phyloP scores from a whole-genome alignment of 805 yeast genomes.

The Schwanniomyces sp. region DNA sequence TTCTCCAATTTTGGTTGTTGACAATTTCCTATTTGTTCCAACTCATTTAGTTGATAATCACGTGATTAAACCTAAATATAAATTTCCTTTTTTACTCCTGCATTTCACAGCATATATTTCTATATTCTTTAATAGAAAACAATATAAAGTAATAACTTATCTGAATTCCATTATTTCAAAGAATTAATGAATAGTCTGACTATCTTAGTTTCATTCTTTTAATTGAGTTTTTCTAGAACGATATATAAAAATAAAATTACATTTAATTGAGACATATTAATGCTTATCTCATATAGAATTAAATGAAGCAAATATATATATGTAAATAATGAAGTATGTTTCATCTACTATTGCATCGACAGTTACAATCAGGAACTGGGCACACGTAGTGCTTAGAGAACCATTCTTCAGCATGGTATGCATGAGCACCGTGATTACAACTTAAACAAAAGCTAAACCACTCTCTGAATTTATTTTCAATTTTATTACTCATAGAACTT shows the following conservation, averaged over 20 bases:
- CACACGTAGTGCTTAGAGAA: constrained; percentile 82
- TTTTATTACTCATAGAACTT: constrained; percentile 13
- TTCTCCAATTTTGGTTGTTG: neutral
- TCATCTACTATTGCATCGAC: constrained; percentile 69
- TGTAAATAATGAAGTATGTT: too few species aligned
- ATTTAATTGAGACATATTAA: too few species aligned
- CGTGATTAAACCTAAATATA: neutral
- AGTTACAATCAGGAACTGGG: constrained; percentile 91
- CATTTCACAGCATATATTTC: neutral
- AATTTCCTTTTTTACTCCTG: neutral
- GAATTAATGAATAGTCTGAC: too few species aligned
- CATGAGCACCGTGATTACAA: constrained; percentile 94
- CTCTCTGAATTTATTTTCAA: constrained; percentile 54
- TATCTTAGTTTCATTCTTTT: too few species aligned
- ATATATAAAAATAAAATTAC: too few species aligned
- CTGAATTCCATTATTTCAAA: too few species aligned
- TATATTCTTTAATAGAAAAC: too few species aligned
- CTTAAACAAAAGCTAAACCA: constrained; percentile 92
- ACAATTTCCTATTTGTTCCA: neutral
- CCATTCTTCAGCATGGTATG: constrained; percentile 96
- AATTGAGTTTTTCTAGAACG: too few species aligned
- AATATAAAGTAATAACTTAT: too few species aligned
- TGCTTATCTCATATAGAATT: too few species aligned
- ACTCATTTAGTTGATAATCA: neutral
- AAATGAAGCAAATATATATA: too few species aligned